Percentiles rank a stretch among this genome's conserved stretches.
phyloP scores from a whole-genome alignment of 2,329 filamentous ascomycete species.

The Aspergillus sp. region DNA sequence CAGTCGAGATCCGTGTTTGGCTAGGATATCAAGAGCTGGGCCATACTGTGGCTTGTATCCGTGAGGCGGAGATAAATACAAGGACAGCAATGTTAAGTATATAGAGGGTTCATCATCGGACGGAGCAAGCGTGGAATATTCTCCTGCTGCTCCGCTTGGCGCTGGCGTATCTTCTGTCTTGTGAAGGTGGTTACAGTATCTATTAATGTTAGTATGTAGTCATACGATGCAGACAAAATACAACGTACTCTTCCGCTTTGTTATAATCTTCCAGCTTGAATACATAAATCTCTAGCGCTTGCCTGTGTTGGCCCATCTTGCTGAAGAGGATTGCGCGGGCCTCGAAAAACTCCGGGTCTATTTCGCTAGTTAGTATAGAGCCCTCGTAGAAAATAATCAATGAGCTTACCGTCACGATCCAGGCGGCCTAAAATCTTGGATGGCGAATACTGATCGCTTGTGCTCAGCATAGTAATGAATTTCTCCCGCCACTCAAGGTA shows the following conservation, averaged over 20 bases:
- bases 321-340: constrained; percentile 85
- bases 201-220: constrained; percentile 35
- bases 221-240: not conserved
- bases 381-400: not conserved
- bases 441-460: constrained; percentile 77
- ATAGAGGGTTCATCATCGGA: constrained; percentile 68
- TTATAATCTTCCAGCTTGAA: constrained; percentile 84
- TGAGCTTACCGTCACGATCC: constrained; percentile 69
- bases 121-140: constrained; percentile 44
- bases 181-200: constrained; percentile 87
- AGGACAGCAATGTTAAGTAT: constrained; percentile 84
- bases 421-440: constrained; percentile 74
- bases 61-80: constrained; percentile 80
- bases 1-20: constrained; percentile 85
- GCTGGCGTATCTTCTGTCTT: constrained; percentile 54
- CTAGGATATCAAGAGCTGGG: constrained; percentile 83
- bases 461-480: constrained; percentile 72
- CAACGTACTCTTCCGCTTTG: constrained; percentile 85
- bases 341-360: constrained; percentile 84
- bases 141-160: constrained; percentile 32
- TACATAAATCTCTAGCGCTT: constrained; percentile 95
- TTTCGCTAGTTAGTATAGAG: constrained; percentile 5
- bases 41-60: constrained; percentile 70
- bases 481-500: constrained; percentile 63
- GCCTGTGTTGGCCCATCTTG: constrained; percentile 93